Conservation (phyloP, 225 moss, liverwort and hornwort species). For the Sphagnum contortum region DNA sequence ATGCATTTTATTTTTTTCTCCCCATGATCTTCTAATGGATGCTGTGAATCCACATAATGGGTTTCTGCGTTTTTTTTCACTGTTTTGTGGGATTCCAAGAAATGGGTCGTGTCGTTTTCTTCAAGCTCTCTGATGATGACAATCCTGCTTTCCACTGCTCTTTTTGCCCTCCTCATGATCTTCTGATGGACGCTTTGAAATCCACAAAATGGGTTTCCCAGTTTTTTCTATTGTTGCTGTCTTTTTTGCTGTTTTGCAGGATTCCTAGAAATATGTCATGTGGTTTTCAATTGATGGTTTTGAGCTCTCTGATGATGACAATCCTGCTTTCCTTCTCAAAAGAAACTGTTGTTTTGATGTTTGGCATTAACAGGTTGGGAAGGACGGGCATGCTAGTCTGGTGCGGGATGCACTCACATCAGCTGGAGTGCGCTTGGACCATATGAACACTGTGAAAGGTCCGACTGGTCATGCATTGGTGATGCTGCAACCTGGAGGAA, state of each 20-base stretch:
- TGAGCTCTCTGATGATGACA: not conserved
- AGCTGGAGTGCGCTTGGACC: constrained; percentile 55
- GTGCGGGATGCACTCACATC: constrained; percentile 52
- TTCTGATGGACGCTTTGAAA: too few relatives aligned
- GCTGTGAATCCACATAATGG: too few relatives aligned
- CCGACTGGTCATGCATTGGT: constrained; percentile 79
- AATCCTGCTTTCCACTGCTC: not conserved
- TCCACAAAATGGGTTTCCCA: not conserved
- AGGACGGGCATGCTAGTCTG: constrained; percentile 54
- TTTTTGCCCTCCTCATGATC: not conserved
- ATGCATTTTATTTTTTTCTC: too few relatives aligned
- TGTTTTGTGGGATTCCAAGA: not conserved
- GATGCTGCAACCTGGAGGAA: constrained; percentile 74
- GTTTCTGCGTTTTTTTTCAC: too few relatives aligned
- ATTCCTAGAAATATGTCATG: not conserved
- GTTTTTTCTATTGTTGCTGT: not conserved
- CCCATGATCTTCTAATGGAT: not conserved
- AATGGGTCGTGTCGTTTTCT: not conserved
- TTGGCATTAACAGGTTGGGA: constrained; percentile 45
- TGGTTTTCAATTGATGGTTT: not conserved
- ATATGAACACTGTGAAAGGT: constrained; percentile 52
- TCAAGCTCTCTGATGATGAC: not conserved
- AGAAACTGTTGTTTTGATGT: not conserved
- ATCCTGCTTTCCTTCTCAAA: too few relatives aligned
- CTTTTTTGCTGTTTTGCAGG: not conserved